These are phyloP conservation scores for Ophiognomonia clavigignenti-juglandacearum DNA, from an alignment of 2,329 filamentous ascomycete genomes.

Conservation along the genomic window DNA sequence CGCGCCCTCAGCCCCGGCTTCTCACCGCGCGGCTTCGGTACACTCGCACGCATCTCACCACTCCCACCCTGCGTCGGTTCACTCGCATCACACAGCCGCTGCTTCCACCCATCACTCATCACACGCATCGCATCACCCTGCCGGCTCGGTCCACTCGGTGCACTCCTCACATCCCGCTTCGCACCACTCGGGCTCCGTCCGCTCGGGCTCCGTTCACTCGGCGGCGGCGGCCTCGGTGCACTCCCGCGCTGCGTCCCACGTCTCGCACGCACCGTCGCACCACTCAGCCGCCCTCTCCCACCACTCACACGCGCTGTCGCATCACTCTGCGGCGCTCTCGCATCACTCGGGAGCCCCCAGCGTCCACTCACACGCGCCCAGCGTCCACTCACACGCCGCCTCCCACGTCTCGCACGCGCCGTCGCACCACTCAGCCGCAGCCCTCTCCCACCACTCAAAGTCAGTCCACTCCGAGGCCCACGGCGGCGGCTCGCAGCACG, in stretches of 20 bases:
- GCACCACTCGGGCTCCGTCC: not conserved
- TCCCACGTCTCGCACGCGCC: not conserved
- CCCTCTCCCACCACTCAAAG: not conserved
- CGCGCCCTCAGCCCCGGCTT: not conserved
- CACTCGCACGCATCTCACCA: not conserved
- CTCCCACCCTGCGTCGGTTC: no score
- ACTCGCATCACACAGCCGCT: no score
- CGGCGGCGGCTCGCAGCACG: not conserved
- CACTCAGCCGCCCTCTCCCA: not conserved
- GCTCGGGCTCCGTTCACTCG: not conserved
- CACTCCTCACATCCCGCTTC: no score
- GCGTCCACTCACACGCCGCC: not conserved
- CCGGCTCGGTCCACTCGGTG: no score
- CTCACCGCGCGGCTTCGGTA: no score
- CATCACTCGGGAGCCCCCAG: not conserved
- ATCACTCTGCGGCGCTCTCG: not conserved
- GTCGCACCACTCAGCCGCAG: not conserved
- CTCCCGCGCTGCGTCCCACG: not conserved
- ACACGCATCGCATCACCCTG: no score
- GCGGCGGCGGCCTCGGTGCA: not conserved
- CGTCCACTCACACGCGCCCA: no score
- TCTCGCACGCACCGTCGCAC: not conserved
- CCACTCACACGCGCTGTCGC: not conserved
- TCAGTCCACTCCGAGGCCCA: not conserved
- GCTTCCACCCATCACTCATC: no score